These are phyloP conservation scores for Aspergillus floridensis DNA, from an alignment of 2,329 filamentous ascomycete species.

Conservation along the genomic window DNA sequence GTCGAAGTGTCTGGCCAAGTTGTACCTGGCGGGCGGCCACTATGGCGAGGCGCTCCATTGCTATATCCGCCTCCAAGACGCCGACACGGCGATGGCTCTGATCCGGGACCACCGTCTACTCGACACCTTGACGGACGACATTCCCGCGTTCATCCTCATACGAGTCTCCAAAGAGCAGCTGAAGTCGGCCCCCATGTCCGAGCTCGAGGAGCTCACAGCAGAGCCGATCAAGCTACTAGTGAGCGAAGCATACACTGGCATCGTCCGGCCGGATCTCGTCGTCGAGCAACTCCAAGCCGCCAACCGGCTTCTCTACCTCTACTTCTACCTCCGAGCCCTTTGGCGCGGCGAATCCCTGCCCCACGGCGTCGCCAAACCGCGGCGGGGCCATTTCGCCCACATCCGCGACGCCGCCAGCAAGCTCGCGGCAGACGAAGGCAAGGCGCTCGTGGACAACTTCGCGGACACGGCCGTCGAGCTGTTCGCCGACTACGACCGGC, in stretches of 20 bases:
- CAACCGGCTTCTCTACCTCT: constrained; percentile 71
- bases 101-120: constrained; percentile 88
- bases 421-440: constrained; percentile 56
- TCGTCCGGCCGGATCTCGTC: constrained; percentile 74
- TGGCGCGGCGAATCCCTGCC: constrained; percentile 72
- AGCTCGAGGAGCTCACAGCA: constrained; percentile 74
- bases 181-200: constrained; percentile 61
- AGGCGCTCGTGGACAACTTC: constrained; percentile 75
- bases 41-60: constrained; percentile 81
- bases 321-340: constrained; percentile 83
- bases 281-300: constrained; percentile 71
- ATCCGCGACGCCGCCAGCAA: constrained; percentile 46
- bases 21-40: constrained; percentile 78
- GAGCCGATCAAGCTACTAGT: constrained; percentile 86
- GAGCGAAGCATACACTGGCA: constrained; percentile 84
- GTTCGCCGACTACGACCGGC: constrained; percentile 79
- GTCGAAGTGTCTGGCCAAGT: constrained; percentile 78
- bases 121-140: constrained; percentile 83
- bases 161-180: constrained; percentile 73
- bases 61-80: constrained; percentile 88
- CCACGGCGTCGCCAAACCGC: constrained; percentile 33
- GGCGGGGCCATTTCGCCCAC: constrained; percentile 35
- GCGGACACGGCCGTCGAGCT: constrained; percentile 82
- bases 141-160: constrained; percentile 81
- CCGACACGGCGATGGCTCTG: constrained; percentile 79